These are phyloP conservation scores for Hordeum vulgare DNA, from an alignment of 176 grass and related monocot genomes.

Conservation along the genomic window MorexV3_pseudomolecules_assembly NC_058522.1:421124397-421124896, in stretches of 20 bases:
- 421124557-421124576: not conserved
- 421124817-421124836: conserved; percentile 84
- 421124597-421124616: not conserved
- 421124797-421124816: conserved; percentile 14
- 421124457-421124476: not conserved
- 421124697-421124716: conserved; percentile 26
- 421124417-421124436: not conserved
- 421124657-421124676: conserved; percentile 70
- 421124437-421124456: not conserved
- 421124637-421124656: conserved; percentile 33
- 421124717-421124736: not conserved
- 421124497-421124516: not conserved
- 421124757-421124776: not conserved
- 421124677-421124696: conserved; percentile 67
- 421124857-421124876: not conserved
- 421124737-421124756: not conserved
- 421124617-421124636: not conserved
- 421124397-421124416: not conserved
- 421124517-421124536: not conserved
- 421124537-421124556: conserved; percentile 23
- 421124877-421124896: conserved; percentile 57
- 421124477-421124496: not conserved
- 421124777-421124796: not conserved
- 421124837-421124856: conserved; percentile 96
- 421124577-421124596: not conserved